These are phyloP conservation scores for Eryngium alpinum DNA, from an alignment of 140 eudicot species.

Conservation along the genomic window DNA sequence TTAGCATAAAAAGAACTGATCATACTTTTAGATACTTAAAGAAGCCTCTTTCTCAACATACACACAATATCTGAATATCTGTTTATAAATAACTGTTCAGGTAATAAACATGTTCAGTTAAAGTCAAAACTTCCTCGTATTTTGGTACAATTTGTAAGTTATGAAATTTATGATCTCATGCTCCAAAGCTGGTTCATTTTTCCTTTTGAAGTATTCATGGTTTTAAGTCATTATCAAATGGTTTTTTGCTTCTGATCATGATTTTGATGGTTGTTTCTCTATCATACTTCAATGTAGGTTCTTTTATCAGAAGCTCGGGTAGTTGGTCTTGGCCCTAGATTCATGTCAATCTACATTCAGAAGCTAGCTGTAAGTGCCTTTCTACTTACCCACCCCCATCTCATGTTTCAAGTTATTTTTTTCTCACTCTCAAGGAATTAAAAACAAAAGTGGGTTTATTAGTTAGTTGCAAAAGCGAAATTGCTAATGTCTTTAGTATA, in stretches of 20 bases:
- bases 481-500: not conserved
- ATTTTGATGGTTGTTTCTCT: too few species aligned
- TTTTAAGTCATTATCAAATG: not conserved
- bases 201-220: not conserved
- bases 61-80: too few species aligned
- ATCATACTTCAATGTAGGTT: slow-evolving; percentile 38
- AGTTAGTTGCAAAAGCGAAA: not conserved
- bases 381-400: not conserved
- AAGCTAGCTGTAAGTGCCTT: slow-evolving; percentile 70
- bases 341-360: slow-evolving; percentile 77
- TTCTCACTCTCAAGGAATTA: not conserved
- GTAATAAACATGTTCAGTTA: not conserved
- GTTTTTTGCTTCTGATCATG: not conserved
- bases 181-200: not conserved
- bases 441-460: not conserved
- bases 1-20: too few species aligned
- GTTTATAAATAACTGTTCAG: not conserved
- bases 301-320: slow-evolving; percentile 81
- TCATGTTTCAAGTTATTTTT: not conserved
- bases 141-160: not conserved
- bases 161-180: not conserved
- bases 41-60: too few species aligned
- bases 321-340: slow-evolving; percentile 85
- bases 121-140: not conserved
- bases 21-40: too few species aligned